Conservation (phyloP, 2,329 filamentous ascomycete genomes). For the Cladorrhinum sp. region DNA sequence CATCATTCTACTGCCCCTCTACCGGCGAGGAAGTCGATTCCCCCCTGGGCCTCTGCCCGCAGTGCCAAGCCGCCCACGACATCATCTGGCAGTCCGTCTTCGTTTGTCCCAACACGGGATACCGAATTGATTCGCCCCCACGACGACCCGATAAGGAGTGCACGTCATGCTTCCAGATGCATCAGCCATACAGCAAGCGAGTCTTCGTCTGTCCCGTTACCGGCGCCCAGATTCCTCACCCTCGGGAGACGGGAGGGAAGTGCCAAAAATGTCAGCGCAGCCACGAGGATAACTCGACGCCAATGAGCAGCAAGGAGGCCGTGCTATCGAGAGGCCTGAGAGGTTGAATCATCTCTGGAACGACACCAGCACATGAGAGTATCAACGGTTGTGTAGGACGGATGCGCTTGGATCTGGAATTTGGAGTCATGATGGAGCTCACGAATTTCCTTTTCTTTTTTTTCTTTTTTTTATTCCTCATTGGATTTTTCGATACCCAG, state of each 20-base stretch:
- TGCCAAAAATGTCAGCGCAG: conserved; percentile 24
- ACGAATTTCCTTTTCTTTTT: not conserved
- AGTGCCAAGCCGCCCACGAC: conserved; percentile 27
- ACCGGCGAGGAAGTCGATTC: conserved; percentile 22
- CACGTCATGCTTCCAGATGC: conserved; percentile 27
- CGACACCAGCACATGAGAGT: too few species aligned
- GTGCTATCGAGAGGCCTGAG: conserved; percentile 1
- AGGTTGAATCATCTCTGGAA: not conserved
- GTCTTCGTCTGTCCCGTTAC: conserved; percentile 29
- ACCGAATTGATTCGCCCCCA: conserved; percentile 24
- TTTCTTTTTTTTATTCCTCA: not conserved
- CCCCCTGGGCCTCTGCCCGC: conserved; percentile 24
- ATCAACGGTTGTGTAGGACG: too few species aligned
- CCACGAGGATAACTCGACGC: conserved; percentile 27
- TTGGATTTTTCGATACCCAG: conserved; percentile 4
- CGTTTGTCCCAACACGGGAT: conserved; percentile 29
- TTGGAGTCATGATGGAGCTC: not conserved
- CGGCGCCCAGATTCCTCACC: conserved; percentile 26
- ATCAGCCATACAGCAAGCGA: conserved; percentile 26
- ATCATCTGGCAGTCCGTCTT: conserved; percentile 29
- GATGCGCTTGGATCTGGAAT: too few species aligned
- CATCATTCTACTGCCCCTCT: conserved; percentile 27
- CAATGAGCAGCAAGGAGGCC: conserved; percentile 20
- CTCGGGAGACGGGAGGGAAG: conserved; percentile 24
- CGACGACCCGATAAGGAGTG: conserved; percentile 24